A percentile compares a stretch with the other conserved stretches of the same genome.
Conservation (phyloP, 768 basidiomycete species). For the Suillus fuscotomentosus region DNA sequence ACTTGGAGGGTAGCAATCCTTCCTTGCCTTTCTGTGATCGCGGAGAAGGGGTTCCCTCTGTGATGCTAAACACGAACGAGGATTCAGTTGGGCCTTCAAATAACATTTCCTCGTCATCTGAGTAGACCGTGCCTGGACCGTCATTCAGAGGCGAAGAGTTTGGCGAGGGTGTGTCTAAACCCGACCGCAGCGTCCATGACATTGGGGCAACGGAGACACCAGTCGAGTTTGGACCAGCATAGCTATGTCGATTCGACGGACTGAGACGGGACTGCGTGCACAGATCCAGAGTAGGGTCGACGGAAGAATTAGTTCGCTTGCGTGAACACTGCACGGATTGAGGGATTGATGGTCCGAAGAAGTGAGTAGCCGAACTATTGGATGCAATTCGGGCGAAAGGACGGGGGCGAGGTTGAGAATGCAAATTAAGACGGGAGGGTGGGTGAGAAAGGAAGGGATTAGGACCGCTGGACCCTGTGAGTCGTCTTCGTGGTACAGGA, state of each 20-base stretch:
- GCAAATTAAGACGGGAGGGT: neutral
- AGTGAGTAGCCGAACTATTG: constrained; percentile 55
- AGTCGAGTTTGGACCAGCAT: constrained; percentile 49
- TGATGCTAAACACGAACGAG: constrained; percentile 58
- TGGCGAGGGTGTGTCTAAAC: constrained; percentile 42
- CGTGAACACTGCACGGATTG: constrained; percentile 22
- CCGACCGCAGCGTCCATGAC: constrained; percentile 38
- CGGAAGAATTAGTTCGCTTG: constrained; percentile 19
- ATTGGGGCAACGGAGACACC: constrained; percentile 19
- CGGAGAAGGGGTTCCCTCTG: constrained; percentile 57
- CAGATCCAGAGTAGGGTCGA: constrained; percentile 8
- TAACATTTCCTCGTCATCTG: constrained; percentile 57
- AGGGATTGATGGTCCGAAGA: constrained; percentile 55
- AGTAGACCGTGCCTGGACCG: constrained; percentile 26
- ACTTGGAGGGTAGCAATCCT: constrained; percentile 58
- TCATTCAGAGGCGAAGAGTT: constrained; percentile 44
- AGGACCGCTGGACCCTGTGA: constrained; percentile 37
- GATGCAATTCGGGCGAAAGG: constrained; percentile 53
- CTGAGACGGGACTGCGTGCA: constrained; percentile 25
- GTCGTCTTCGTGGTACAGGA: constrained; percentile 53
- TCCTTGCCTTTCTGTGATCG: constrained; percentile 33
- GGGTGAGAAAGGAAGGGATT: constrained; percentile 24
- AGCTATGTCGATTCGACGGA: constrained; percentile 58
- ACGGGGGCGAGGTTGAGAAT: constrained; percentile 28
- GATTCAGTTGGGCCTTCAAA: constrained; percentile 48